Conservation (phyloP, 225 moss, liverwort and hornwort genomes). For the Rhytidiadelphus loreus region DNA sequence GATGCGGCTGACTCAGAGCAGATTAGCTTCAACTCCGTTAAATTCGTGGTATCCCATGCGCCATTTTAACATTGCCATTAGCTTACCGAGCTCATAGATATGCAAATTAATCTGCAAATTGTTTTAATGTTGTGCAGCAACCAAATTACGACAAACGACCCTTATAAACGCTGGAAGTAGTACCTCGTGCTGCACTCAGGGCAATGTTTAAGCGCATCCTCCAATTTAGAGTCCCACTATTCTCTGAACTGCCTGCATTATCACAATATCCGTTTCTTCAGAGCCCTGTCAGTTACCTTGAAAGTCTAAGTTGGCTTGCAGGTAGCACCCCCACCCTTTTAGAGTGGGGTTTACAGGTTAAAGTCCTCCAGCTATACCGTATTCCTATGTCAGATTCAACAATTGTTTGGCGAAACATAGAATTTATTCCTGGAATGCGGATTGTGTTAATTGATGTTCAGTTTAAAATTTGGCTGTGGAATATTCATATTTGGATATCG, state of each 20-base stretch:
- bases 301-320: not conserved
- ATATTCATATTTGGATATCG: no score
- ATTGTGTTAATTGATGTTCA: not conserved
- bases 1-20: not conserved
- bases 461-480: not conserved
- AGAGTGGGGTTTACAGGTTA: not conserved
- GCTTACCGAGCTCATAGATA: not conserved
- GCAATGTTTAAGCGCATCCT: constrained; percentile 25
- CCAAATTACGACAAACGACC: not conserved
- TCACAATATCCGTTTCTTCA: not conserved
- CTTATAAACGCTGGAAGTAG: not conserved
- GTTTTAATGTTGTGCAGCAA: rapidly evolving
- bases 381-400: no score
- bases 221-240: constrained; percentile 4
- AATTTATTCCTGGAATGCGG: no score
- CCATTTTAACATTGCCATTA: not conserved
- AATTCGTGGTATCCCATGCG: not conserved
- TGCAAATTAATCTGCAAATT: not conserved
- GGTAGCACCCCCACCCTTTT: not conserved
- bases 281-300: no score
- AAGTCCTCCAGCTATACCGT: not conserved
- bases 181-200: constrained; percentile 57
- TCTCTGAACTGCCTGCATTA: not conserved
- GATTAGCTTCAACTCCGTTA: not conserved
- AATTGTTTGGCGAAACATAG: no score